Percentiles rank a stretch among this genome's conserved stretches.
These are phyloP conservation scores for Taphrina flavorubra DNA, from an alignment of 1,139 yeast genomes.

Conservation along the genomic window DNA sequence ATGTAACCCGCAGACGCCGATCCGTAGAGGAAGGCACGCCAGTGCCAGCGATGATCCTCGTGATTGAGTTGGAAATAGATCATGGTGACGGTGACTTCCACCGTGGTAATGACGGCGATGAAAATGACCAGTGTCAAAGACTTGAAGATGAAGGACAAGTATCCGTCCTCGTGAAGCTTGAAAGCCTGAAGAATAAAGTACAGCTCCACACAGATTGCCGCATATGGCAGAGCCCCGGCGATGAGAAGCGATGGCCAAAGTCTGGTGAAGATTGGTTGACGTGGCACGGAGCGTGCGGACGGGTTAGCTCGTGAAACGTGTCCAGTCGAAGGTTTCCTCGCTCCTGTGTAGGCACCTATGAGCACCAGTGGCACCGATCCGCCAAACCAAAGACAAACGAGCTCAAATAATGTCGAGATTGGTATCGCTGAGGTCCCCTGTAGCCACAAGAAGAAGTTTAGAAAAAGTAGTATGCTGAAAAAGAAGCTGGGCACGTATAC, in stretches of 20 bases:
- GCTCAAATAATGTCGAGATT: constrained; percentile 68
- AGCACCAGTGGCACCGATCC: constrained; percentile 76
- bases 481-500: constrained; percentile 63
- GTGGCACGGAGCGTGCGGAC: constrained; percentile 53
- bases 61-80: constrained; percentile 67
- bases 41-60: constrained; percentile 78
- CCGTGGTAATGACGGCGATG: constrained; percentile 65
- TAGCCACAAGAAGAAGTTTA: constrained; percentile 77
- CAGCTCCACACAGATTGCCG: constrained; percentile 79
- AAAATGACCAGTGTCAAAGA: constrained; percentile 69
- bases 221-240: constrained; percentile 77
- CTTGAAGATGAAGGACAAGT: constrained; percentile 74
- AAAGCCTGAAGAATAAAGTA: constrained; percentile 74
- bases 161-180: constrained; percentile 80
- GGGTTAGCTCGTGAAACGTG: constrained; percentile 50
- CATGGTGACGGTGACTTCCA: constrained; percentile 76
- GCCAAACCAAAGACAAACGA: constrained; percentile 64
- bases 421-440: constrained; percentile 77
- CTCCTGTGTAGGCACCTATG: constrained; percentile 64
- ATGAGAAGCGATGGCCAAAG: constrained; percentile 50
- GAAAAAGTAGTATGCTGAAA: constrained; percentile 60
- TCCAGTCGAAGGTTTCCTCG: not conserved
- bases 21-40: constrained; percentile 79
- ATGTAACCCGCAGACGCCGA: constrained; percentile 75
- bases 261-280: constrained; percentile 54